Evolutionary conservation across 2,329 filamentous ascomycete species (phyloP).

Genomic region (Paraphoma sp.): DNA sequence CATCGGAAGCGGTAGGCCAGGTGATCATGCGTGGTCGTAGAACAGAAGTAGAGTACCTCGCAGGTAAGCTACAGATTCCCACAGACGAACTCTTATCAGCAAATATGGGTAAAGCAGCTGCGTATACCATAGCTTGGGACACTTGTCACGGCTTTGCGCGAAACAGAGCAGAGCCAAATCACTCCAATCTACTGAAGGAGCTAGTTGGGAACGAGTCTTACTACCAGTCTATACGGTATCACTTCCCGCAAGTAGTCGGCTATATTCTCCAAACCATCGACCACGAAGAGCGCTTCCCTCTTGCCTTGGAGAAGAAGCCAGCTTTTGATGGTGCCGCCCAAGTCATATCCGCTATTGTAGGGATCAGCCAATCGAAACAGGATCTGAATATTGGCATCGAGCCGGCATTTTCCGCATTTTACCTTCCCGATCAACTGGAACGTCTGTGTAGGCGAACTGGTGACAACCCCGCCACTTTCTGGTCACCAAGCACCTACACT

Average conservation of each 20-base stretch:
- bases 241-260: conserved; percentile 79
- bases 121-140: conserved; percentile 84
- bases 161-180: conserved; percentile 56
- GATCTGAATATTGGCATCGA: conserved; percentile 80
- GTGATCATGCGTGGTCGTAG: conserved; percentile 82
- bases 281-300: conserved; percentile 38
- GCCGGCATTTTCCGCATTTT: conserved; percentile 81
- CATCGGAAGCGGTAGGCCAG: conserved; percentile 80
- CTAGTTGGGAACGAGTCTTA: conserved; percentile 73
- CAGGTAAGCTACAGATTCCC: conserved; percentile 49
- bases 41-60: conserved; percentile 66
- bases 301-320: conserved; percentile 65
- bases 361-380: conserved; percentile 69
- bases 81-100: conserved; percentile 53
- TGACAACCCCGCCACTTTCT: conserved; percentile 69
- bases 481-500: conserved; percentile 77
- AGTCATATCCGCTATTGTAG: conserved; percentile 72
- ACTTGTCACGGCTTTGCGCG: conserved; percentile 55
- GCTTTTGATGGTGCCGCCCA: conserved; percentile 66
- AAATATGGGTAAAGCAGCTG: conserved; percentile 79
- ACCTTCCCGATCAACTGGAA: conserved; percentile 75
- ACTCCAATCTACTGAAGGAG: conserved; percentile 72
- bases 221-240: conserved; percentile 66
- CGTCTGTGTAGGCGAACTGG: conserved; percentile 75
- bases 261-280: conserved; percentile 74